phyloP scores from a whole-genome alignment of 108 stramenopile genomes.

The Conticribra weissflogii region DNA sequence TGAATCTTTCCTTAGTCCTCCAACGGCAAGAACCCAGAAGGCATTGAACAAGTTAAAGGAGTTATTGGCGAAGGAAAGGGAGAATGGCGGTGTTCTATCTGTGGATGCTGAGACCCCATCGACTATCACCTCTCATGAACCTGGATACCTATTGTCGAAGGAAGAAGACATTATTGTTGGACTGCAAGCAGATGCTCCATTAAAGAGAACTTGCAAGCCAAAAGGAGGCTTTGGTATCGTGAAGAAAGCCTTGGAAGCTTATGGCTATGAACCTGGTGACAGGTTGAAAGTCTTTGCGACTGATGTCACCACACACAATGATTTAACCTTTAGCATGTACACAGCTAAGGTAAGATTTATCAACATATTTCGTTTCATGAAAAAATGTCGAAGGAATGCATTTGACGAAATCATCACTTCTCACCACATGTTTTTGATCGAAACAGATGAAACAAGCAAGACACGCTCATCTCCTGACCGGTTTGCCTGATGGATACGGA shows the following conservation, averaged over 20 bases:
- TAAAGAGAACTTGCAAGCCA: conserved; percentile 74
- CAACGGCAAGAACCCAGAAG: conserved; percentile 59
- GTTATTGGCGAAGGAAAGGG: conserved; percentile 54
- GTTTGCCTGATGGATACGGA: conserved; percentile 73
- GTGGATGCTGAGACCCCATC: conserved; percentile 61
- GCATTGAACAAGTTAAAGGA: conserved; percentile 51
- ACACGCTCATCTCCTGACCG: conserved; percentile 69
- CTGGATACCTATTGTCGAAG: conserved; percentile 63
- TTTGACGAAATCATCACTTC: neutral
- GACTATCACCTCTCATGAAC: conserved; percentile 65
- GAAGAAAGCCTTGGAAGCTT: conserved; percentile 54
- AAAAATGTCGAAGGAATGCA: neutral
- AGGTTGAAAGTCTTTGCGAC: conserved; percentile 27
- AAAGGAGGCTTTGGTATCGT: conserved; percentile 61
- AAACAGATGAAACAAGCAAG: conserved; percentile 58
- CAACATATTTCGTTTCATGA: too few relatives aligned
- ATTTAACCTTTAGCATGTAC: conserved; percentile 71
- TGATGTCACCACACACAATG: conserved; percentile 70
- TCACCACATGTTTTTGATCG: neutral
- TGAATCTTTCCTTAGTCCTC: conserved; percentile 48
- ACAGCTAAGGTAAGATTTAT: conserved; percentile 40
- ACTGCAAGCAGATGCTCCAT: conserved; percentile 64
- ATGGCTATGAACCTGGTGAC: conserved; percentile 60
- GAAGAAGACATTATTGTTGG: conserved; percentile 71
- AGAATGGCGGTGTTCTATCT: conserved; percentile 57